Evolutionary conservation across 2,329 filamentous ascomycete species (phyloP).

Genomic region (Scedosporium minutisporum): DNA sequence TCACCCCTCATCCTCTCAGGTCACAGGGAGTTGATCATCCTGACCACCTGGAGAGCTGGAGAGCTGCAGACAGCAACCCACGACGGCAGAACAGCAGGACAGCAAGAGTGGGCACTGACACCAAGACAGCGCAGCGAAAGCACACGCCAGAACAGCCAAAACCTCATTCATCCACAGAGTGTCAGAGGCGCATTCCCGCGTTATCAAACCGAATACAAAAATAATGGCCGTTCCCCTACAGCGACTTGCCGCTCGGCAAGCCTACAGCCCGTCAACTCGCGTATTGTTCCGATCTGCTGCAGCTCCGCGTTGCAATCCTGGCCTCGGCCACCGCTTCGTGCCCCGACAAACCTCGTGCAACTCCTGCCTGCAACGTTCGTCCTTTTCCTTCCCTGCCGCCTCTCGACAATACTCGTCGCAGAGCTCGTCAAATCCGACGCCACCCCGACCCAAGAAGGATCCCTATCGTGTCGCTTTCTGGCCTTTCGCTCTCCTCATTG

Average conservation of each 20-base stretch:
- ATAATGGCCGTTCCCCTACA: constrained; percentile 5
- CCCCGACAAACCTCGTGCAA: neutral
- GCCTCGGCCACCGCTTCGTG: constrained; percentile 1
- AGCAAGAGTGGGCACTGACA: neutral
- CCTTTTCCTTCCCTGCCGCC: neutral
- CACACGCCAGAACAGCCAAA: neutral
- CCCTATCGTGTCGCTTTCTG: constrained; percentile 28
- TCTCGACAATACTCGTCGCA: constrained; percentile 5
- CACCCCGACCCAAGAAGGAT: constrained; percentile 1
- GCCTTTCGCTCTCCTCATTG: constrained; percentile 44
- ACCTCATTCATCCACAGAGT: neutral
- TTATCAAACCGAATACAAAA: neutral
- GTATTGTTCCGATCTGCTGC: constrained; percentile 1
- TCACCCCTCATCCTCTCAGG: neutral
- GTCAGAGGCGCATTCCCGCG: neutral
- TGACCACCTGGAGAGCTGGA: neutral
- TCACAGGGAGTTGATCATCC: neutral
- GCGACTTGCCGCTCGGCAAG: constrained; percentile 2
- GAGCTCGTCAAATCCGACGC: neutral
- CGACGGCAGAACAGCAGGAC: too few relatives aligned
- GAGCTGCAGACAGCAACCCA: neutral
- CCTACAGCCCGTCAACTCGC: neutral
- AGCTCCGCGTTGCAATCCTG: neutral
- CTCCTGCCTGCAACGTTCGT: neutral
- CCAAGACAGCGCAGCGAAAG: neutral